Percentiles rank a stretch among this genome's conserved stretches.
Evolutionary conservation across 2,329 filamentous ascomycete genomes (phyloP).

Genomic region (Xylariaceae sp.): DNA sequence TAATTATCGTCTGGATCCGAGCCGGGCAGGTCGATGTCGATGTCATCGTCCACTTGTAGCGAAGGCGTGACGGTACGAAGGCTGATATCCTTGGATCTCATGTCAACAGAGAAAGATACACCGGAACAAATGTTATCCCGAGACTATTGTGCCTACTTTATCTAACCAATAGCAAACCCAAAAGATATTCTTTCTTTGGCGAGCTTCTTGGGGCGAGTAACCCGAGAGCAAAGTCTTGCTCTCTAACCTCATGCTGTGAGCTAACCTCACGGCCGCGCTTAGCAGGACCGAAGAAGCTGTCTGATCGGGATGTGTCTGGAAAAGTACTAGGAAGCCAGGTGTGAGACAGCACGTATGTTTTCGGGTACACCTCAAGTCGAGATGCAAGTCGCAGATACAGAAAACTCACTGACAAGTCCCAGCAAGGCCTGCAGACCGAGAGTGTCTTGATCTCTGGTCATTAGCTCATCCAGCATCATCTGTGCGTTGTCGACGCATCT

Average conservation of each 20-base stretch:
- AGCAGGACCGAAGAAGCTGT: conserved; percentile 37
- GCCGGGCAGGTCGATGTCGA: conserved; percentile 37
- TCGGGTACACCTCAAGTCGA: no score
- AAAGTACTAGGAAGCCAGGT: conserved; percentile 25
- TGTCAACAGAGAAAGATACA: background rate
- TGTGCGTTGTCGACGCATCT: conserved; percentile 37
- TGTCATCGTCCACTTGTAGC: conserved; percentile 36
- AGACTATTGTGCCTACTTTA: conserved; percentile 28
- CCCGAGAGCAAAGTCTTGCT: conserved; percentile 22
- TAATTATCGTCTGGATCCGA: conserved; percentile 27
- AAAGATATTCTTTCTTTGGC: conserved; percentile 36
- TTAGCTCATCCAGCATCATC: conserved; percentile 35
- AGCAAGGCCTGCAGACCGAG: conserved; percentile 38
- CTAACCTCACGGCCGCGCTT: conserved; percentile 36
- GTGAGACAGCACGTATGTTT: no score
- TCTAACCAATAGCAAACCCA: conserved; percentile 41
- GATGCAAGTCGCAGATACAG: no score
- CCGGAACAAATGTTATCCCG: background rate
- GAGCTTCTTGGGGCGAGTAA: conserved; percentile 28
- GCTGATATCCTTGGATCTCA: conserved; percentile 32
- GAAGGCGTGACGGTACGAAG: conserved; percentile 36
- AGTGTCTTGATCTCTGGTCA: conserved; percentile 35
- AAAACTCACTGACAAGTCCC: conserved; percentile 31
- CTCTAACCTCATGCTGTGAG: conserved; percentile 35
- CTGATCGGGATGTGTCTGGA: conserved; percentile 35